phyloP scores from a whole-genome alignment of 1,139 yeast genomes.

The Blastobotrys illinoisensis region DNA sequence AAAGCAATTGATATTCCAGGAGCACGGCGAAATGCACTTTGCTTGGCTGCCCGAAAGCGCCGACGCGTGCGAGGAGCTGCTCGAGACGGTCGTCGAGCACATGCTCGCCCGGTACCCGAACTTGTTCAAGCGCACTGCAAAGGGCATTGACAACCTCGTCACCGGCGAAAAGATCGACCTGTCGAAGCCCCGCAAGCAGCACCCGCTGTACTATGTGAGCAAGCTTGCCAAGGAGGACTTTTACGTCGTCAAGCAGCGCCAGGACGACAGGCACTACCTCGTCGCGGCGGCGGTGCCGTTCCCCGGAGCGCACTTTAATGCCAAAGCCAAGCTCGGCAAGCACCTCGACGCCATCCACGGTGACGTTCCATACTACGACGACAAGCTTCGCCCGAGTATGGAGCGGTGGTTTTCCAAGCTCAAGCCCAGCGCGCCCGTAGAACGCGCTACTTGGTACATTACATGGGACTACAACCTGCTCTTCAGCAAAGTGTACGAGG shows the following conservation, averaged over 20 bases:
- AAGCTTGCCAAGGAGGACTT: constrained; percentile 72
- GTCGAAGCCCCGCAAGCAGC: constrained; percentile 53
- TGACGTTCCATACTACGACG: constrained; percentile 67
- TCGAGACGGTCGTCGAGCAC: constrained; percentile 58
- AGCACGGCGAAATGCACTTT: constrained; percentile 56
- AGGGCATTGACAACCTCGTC: constrained; percentile 53
- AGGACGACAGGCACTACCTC: constrained; percentile 56
- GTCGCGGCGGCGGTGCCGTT: constrained; percentile 74
- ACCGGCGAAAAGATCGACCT: constrained; percentile 59
- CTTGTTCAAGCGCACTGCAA: constrained; percentile 49
- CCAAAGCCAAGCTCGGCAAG: constrained; percentile 52
- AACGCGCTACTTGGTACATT: constrained; percentile 71
- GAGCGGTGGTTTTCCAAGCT: constrained; percentile 65
- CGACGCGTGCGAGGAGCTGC: constrained; percentile 56
- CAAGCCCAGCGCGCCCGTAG: constrained; percentile 57
- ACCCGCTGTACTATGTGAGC: constrained; percentile 58
- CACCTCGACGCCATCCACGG: constrained; percentile 60
- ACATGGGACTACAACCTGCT: constrained; percentile 65
- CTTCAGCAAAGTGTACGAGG: constrained; percentile 35
- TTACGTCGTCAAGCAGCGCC: constrained; percentile 48
- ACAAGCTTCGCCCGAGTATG: constrained; percentile 64
- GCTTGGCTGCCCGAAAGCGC: constrained; percentile 67
- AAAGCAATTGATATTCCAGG: constrained; percentile 50
- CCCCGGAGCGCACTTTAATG: constrained; percentile 72
- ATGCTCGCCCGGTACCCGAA: constrained; percentile 58